Percentiles rank a stretch among this genome's conserved stretches.
These are phyloP conservation scores for Penicillium brasilianum DNA, from an alignment of 2,329 filamentous ascomycete genomes.

Conservation along the genomic window DNA sequence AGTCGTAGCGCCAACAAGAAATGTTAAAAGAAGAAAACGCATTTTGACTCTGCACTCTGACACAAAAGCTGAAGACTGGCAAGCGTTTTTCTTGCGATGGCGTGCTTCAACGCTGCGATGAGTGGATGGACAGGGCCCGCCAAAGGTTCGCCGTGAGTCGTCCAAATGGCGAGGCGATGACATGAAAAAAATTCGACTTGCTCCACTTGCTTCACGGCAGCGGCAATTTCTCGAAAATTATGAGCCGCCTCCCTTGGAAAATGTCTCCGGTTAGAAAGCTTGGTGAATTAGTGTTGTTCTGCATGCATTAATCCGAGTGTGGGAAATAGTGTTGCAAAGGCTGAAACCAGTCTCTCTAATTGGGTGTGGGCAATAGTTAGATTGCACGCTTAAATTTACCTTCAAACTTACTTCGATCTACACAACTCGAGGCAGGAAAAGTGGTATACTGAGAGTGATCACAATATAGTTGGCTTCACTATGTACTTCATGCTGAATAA, in stretches of 20 bases:
- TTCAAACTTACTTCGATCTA: background rate
- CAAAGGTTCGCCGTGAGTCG: background rate
- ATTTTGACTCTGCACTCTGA: background rate
- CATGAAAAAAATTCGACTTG: constrained; percentile 20
- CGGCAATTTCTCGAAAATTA: constrained; percentile 1
- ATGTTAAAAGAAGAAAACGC: background rate
- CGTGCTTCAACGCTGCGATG: constrained; percentile 33
- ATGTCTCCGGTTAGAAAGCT: background rate
- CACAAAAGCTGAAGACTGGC: background rate
- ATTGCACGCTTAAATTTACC: background rate
- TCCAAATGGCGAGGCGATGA: constrained; percentile 10
- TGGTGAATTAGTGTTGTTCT: background rate
- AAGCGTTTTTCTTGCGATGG: constrained; percentile 26
- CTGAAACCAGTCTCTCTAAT: constrained; percentile 1
- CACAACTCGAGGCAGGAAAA: background rate
- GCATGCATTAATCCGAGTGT: background rate
- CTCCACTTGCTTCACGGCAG: constrained; percentile 15
- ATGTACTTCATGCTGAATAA: constrained; percentile 15
- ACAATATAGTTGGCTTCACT: constrained; percentile 6
- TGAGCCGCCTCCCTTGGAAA: background rate
- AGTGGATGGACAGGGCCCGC: constrained; percentile 21
- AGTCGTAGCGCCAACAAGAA: background rate
- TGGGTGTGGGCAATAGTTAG: too few relatives aligned
- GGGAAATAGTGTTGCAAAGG: background rate
- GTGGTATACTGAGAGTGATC: background rate